phyloP scores from a whole-genome alignment of 2,329 filamentous ascomycete genomes.

The Claviceps africana region DNA sequence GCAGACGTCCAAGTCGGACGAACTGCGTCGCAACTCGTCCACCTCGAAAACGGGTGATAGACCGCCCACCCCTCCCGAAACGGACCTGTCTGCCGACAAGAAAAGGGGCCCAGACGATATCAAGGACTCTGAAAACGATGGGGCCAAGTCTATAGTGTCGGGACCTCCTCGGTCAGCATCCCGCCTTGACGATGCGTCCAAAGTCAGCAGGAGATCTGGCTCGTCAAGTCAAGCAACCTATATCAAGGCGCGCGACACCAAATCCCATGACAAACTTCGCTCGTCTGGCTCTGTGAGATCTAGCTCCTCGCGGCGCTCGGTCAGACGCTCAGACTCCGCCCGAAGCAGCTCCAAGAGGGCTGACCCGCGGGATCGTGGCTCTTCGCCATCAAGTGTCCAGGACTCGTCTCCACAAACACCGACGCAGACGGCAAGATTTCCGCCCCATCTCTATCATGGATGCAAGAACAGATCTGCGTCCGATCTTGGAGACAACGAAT shows the following conservation, averaged over 20 bases:
- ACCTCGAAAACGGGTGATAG: constrained; percentile 29
- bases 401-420: constrained; percentile 49
- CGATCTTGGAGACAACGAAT: constrained; percentile 21
- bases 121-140: constrained; percentile 11
- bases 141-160: constrained; percentile 31
- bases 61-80: constrained; percentile 51
- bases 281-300: constrained; percentile 22
- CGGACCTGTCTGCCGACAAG: constrained; percentile 38
- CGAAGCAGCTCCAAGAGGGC: constrained; percentile 20
- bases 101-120: constrained; percentile 23
- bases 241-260: constrained; percentile 25
- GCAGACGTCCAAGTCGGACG: constrained; percentile 32
- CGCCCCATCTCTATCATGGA: constrained; percentile 28
- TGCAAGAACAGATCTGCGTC: constrained; percentile 22
- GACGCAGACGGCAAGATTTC: constrained; percentile 39
- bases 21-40: constrained; percentile 25
- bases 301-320: constrained; percentile 19
- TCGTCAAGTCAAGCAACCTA: constrained; percentile 45
- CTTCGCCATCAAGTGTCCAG: constrained; percentile 32
- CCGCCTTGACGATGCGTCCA: constrained; percentile 35
- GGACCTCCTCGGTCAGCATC: constrained; percentile 29
- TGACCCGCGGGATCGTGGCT: constrained; percentile 27
- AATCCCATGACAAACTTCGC: constrained; percentile 22
- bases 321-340: constrained; percentile 25
- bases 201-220: constrained; percentile 39